These are phyloP conservation scores for Aspergillus sclerotiicarbonarius DNA, from an alignment of 495 filamentous ascomycete genomes.

Conservation along the genomic window DNA sequence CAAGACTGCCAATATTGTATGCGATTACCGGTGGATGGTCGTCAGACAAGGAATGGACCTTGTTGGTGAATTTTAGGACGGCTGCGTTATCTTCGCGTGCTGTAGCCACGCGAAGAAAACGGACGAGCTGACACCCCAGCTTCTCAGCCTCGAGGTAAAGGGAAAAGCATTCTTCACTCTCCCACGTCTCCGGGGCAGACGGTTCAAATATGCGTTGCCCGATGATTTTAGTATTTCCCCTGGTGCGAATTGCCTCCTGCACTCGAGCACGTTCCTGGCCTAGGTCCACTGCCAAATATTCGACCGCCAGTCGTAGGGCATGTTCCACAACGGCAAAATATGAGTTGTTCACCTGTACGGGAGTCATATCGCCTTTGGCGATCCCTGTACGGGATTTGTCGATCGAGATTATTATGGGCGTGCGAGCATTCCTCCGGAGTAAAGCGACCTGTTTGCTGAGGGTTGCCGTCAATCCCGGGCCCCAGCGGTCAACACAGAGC, in stretches of 20 bases:
- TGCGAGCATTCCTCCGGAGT: slow-evolving; percentile 55
- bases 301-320: slow-evolving; percentile 68
- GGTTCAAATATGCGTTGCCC: slow-evolving; percentile 59
- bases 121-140: slow-evolving; percentile 69
- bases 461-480: slow-evolving; percentile 40
- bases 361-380: slow-evolving; percentile 20
- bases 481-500: slow-evolving; percentile 65
- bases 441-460: slow-evolving; percentile 46
- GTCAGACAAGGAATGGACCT: slow-evolving; percentile 38
- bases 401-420: slow-evolving; percentile 69
- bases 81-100: slow-evolving; percentile 57
- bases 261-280: slow-evolving; percentile 45
- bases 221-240: slow-evolving; percentile 72
- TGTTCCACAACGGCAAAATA: slow-evolving; percentile 57
- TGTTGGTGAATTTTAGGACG: slow-evolving; percentile 54
- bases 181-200: slow-evolving; percentile 56
- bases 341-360: slow-evolving; percentile 9
- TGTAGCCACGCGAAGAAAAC: slow-evolving; percentile 62
- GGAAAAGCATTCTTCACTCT: slow-evolving; percentile 53
- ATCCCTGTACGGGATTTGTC: slow-evolving; percentile 49
- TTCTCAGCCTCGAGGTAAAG: slow-evolving; percentile 56
- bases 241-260: slow-evolving; percentile 46
- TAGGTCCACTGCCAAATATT: slow-evolving; percentile 70
- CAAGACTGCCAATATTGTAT: slow-evolving; percentile 69
- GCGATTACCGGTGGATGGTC: slow-evolving; percentile 59